A percentile compares a stretch with the other conserved stretches of the same genome.
Evolutionary conservation across 2,329 filamentous ascomycete species (phyloP).

Genomic region (Berkeleyomyces basicola): DNA sequence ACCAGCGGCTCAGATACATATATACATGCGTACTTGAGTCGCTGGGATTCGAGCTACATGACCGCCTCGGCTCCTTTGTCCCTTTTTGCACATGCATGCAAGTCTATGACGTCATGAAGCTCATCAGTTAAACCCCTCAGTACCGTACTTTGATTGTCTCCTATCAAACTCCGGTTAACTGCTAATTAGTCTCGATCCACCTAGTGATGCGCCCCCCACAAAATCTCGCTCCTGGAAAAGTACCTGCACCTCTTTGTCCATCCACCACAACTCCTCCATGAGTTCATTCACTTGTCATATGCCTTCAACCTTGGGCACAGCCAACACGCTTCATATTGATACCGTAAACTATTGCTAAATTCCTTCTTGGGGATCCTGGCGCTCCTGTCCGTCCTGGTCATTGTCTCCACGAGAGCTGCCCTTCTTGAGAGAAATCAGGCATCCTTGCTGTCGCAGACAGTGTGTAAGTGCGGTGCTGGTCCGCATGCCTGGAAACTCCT

Average conservation of each 20-base stretch:
- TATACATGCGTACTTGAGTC: too few species aligned
- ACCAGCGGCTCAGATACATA: not conserved
- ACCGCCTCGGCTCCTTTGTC: not conserved
- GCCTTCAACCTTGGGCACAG: not conserved
- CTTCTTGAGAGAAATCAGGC: conserved; percentile 74
- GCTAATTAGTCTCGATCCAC: too few species aligned
- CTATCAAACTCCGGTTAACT: too few species aligned
- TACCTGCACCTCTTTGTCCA: too few species aligned
- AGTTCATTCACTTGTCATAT: too few species aligned
- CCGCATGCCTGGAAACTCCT: conserved; percentile 74
- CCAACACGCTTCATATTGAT: not conserved
- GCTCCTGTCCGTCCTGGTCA: conserved; percentile 29
- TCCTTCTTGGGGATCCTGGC: not conserved
- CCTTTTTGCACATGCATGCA: not conserved
- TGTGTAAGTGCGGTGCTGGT: conserved; percentile 60
- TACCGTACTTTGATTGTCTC: too few species aligned
- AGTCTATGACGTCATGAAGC: not conserved
- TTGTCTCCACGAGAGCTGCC: conserved; percentile 48
- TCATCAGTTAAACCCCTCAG: too few species aligned
- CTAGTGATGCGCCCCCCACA: too few species aligned
- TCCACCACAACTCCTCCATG: too few species aligned
- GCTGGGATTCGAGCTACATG: too few species aligned
- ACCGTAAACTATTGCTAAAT: not conserved
- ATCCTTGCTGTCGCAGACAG: conserved; percentile 59
- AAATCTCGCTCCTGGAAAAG: too few species aligned